These are phyloP conservation scores for Aurifilum marmelostoma DNA, from an alignment of 2,329 filamentous ascomycete genomes.

Conservation along the genomic window DNA sequence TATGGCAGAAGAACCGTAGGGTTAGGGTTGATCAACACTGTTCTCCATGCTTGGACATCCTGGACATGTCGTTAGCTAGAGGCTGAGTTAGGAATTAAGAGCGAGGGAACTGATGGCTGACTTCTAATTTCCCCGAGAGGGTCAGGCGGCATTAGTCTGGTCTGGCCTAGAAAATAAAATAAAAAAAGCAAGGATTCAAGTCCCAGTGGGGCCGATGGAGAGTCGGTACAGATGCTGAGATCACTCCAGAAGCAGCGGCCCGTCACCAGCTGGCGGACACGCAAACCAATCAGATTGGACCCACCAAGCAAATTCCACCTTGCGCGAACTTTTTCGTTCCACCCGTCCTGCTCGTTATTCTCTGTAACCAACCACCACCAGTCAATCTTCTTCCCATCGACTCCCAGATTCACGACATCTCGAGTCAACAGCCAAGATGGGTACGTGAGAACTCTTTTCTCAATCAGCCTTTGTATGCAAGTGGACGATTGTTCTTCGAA, in stretches of 20 bases:
- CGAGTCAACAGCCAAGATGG: conserved; percentile 59
- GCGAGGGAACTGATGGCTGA: too few relatives aligned
- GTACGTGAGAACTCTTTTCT: conserved; percentile 54
- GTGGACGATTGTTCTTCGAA: conserved; percentile 41
- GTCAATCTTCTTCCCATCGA: conserved; percentile 29
- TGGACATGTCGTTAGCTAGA: background rate
- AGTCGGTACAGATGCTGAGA: background rate
- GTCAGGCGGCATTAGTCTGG: too few relatives aligned
- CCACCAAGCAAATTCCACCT: conserved; percentile 28
- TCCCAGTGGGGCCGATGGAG: too few relatives aligned
- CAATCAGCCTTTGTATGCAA: conserved; percentile 53
- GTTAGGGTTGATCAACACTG: too few relatives aligned
- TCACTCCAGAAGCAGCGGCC: background rate
- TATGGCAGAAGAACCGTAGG: too few relatives aligned
- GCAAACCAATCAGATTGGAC: conserved; percentile 24
- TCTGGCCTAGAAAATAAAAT: too few relatives aligned
- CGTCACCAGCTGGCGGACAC: conserved; percentile 14
- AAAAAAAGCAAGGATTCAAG: background rate
- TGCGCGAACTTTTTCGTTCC: conserved; percentile 27
- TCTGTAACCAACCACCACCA: conserved; percentile 41
- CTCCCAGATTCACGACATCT: conserved; percentile 40
- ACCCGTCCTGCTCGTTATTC: conserved; percentile 29
- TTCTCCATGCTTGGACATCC: background rate
- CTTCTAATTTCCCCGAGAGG: too few relatives aligned
- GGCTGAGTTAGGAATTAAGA: too few relatives aligned